phyloP scores from a whole-genome alignment of 345 rosid species.

The Gossypium stocksii region DNA sequence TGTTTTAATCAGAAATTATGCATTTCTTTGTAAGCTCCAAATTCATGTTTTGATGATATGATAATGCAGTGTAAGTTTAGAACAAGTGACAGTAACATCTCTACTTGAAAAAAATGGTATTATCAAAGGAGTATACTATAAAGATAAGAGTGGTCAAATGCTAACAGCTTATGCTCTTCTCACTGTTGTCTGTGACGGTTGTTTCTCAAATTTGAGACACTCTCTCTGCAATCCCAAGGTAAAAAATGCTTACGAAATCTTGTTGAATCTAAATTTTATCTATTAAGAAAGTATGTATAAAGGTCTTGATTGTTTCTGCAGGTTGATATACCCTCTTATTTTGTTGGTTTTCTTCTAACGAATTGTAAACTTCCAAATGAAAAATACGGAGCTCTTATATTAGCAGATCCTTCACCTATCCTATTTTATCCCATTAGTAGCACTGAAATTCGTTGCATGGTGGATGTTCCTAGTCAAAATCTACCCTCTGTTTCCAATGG shows the following conservation, averaged over 20 bases:
- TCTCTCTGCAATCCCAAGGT: constrained; percentile 45
- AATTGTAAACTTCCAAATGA: constrained; percentile 53
- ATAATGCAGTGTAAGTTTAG: constrained; percentile 44
- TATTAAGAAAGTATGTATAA: background rate
- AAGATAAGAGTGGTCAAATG: constrained; percentile 29
- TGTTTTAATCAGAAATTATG: too few species aligned
- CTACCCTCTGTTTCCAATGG: constrained; percentile 62
- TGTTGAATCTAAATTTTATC: background rate
- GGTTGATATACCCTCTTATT: constrained; percentile 58
- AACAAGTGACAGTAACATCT: constrained; percentile 56
- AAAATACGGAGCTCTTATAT: constrained; percentile 47
- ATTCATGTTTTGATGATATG: background rate
- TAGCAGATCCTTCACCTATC: constrained; percentile 56
- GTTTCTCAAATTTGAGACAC: constrained; percentile 49
- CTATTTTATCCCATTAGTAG: constrained; percentile 56
- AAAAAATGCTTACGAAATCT: background rate
- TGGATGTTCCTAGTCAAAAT: constrained; percentile 32
- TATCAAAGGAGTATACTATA: constrained; percentile 50
- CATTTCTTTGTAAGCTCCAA: background rate
- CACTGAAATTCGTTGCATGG: background rate
- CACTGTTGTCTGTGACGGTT: constrained; percentile 51
- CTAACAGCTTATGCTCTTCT: constrained; percentile 45
- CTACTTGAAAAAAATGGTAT: constrained; percentile 42
- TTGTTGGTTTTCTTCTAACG: constrained; percentile 61
- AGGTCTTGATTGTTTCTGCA: constrained; percentile 19